Evolutionary conservation across 192 early-diverging fungal species (phyloP), one percentile per base, ranked within the genome.

Genomic region (Rhizophagus clarus): DNA sequence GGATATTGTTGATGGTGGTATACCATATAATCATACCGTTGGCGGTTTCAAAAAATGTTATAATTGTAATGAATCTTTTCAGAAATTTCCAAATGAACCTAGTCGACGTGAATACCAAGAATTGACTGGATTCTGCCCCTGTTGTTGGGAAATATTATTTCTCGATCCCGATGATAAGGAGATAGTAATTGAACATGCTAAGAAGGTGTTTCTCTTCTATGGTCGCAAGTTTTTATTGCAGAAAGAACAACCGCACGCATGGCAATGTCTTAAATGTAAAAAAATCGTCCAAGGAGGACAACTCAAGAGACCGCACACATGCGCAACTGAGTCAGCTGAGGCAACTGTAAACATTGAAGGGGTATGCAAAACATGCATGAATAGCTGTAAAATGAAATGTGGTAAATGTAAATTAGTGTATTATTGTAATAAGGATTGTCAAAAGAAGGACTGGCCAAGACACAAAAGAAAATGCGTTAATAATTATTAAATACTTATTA

Each of bases 221-320:
- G 28, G 17, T 11, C 28, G 64, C 31, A 20, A 67, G 31, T 67
- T 67, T 11, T 0, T 31, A 32, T 31, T 67, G 11, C 26, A 67
- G 14, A 11, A 32, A 17, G 6, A 67, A 4, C 64, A 3, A 67
- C 64, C 28, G 10, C n/a, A 67, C 31, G 1, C 28, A 31, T 67
- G 64, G 64, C 11, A 67, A 67, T 67, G 64, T 67, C 64, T 67
- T 32, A 67, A 67, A 67, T 67, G 64, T 32, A 10, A 31, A 20
- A 15, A 67, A 67, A 5, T 24, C 11, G 28, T 67, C 17, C 14
- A 67, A 28, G 28, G 28, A 6, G 11, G 32, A 67, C 14, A 67
- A 20, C 11, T 67, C 14, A 29, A 31, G 31, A 67, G 12, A 31
- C 28, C 28, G 28, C 64, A 67, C 28, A 15, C 17, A 67, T 67